Evolutionary conservation across 345 rosid genomes (phyloP).

Genomic region (Pelargonium nanum): DNA sequence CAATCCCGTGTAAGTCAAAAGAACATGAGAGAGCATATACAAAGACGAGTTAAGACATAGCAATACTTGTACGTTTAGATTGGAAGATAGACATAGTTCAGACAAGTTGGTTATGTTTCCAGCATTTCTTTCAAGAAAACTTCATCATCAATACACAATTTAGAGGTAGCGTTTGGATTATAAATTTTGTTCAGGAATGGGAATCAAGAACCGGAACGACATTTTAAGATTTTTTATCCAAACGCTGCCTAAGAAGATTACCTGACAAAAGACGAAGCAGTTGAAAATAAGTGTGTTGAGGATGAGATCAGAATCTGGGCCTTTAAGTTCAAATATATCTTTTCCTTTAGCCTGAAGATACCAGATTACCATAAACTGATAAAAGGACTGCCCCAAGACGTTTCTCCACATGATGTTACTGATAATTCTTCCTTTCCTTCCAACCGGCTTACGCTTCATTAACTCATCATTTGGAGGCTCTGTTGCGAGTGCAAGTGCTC

Average conservation of each 20-base stretch:
- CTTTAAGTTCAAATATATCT: slow-evolving; percentile 35
- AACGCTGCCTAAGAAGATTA: slow-evolving; percentile 14
- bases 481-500: slow-evolving; percentile 85
- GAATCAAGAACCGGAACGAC: neutral
- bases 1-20: too few relatives aligned
- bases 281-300: slow-evolving; percentile 78
- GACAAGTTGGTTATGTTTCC: too few relatives aligned
- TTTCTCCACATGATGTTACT: slow-evolving; percentile 95
- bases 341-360: slow-evolving; percentile 53
- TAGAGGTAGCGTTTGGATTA: too few relatives aligned
- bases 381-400: slow-evolving; percentile 73
- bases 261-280: slow-evolving; percentile 88
- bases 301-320: slow-evolving; percentile 43
- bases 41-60: too few relatives aligned
- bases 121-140: too few relatives aligned
- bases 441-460: slow-evolving; percentile 57
- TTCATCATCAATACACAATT: too few relatives aligned
- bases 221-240: neutral
- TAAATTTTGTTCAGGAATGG: too few relatives aligned
- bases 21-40: too few relatives aligned
- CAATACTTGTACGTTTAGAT: too few relatives aligned
- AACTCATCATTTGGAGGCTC: slow-evolving; percentile 66
- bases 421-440: slow-evolving; percentile 62
- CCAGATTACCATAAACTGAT: slow-evolving; percentile 60
- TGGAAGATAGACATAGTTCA: too few relatives aligned